Evolutionary conservation across 805 yeast genomes (phyloP), one percentile per base, ranked within the genome.

Genomic region (Metschnikowia shivogae): DNA sequence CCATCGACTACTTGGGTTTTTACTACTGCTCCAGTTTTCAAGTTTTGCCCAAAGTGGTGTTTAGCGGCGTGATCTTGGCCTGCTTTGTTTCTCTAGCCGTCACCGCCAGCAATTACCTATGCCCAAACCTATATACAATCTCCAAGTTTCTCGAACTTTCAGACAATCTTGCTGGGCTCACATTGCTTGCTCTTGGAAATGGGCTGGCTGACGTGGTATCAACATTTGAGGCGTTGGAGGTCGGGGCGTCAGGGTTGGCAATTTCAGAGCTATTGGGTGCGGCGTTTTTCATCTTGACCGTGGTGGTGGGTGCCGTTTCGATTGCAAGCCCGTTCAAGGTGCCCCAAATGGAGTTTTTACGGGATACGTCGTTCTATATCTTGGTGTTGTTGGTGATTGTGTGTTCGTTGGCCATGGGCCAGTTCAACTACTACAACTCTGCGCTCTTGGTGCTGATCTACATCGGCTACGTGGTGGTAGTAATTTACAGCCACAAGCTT

Each of bases 221-320:
- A 38, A 89, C 96, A 0, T 87, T 81, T 60, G 82, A 84, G 39
- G 96, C 97, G 3, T 77, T 93, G 80, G 73, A 75, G 10, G 66
- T 80, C 1, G 82, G 79, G n/a, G 78, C 87, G 1, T 80, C 84
- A 0, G 77, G 88, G 0, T 68, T 92, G 59, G 97, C 98, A 0
- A 65, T 92, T 6, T 93, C 97, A 1, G 97, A 90, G 61, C 69
- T 92, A n/a, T 65, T 89, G 28, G 98, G 99, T 0, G 93, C 97
- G 1, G 86, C 95, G 0, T 78, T 86, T 36, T 89, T 93, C 58
- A 80, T 90, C 13, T 74, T 86, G 3, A 80, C 92, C 1, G 84
- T 88, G 10, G 86, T 92, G 0, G 72, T 87, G 20, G 98, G 98
- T 0, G 62, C 80, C 0, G 85, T 92, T 78, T 84, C 87, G 0